Evolutionary conservation across 2,329 filamentous ascomycete species (phyloP).

Genomic region (Ramularia endophylla): DNA sequence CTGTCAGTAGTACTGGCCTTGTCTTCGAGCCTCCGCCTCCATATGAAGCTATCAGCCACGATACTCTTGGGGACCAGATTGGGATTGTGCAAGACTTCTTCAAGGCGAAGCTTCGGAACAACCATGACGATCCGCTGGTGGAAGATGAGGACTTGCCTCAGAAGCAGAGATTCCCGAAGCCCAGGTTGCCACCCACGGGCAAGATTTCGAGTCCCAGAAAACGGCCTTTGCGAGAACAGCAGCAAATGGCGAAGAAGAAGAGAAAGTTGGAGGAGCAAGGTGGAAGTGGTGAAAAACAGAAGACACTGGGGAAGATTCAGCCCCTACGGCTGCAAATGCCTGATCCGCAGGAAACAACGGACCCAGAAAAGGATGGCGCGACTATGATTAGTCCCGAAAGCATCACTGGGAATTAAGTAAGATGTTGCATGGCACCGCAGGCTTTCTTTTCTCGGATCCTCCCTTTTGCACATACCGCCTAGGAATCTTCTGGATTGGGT

Average conservation of each 20-base stretch:
- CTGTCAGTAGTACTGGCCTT: conserved; percentile 53
- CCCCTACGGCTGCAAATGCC: conserved; percentile 43
- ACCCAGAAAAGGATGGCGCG: conserved; percentile 58
- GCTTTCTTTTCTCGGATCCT: no score
- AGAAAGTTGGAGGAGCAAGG: conserved; percentile 56
- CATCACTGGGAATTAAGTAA: conserved; percentile 35
- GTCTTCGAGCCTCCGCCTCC: conserved; percentile 63
- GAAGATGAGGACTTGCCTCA: conserved; percentile 93
- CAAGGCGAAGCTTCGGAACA: conserved; percentile 77
- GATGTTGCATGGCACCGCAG: no score
- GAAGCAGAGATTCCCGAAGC: conserved; percentile 71
- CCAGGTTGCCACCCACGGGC: conserved; percentile 62
- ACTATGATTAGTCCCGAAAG: conserved; percentile 85
- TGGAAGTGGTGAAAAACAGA: conserved; percentile 31
- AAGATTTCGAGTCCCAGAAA: conserved; percentile 85
- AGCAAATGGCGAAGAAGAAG: conserved; percentile 80
- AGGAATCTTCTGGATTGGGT: no score
- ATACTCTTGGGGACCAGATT: conserved; percentile 73
- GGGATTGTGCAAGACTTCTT: conserved; percentile 90
- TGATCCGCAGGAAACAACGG: conserved; percentile 39
- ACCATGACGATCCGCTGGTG: conserved; percentile 72
- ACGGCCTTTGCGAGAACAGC: conserved; percentile 72
- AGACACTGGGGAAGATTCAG: conserved; percentile 38
- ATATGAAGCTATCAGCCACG: conserved; percentile 70
- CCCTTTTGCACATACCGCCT: no score